Evolutionary conservation across 768 basidiomycete genomes (phyloP).

Genomic region (Xerocomellus intermedius): DNA sequence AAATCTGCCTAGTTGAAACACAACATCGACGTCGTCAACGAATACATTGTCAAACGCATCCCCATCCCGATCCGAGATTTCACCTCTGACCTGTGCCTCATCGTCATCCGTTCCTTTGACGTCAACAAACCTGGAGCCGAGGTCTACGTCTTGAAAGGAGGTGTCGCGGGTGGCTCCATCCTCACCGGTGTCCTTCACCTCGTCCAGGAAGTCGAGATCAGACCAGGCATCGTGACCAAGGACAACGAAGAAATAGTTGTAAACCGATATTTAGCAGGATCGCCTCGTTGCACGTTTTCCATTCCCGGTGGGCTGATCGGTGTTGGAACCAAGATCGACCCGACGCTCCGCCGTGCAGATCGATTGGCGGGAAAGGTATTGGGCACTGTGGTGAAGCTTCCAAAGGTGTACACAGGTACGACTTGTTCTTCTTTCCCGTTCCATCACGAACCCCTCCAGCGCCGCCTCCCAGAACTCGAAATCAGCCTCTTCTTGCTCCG

Average conservation of each 20-base stretch:
- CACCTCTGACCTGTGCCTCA: constrained; percentile 84
- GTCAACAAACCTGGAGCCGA: constrained; percentile 99
- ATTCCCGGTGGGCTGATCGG: constrained; percentile 98
- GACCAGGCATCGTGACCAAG: constrained; percentile 96
- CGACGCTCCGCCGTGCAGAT: constrained; percentile 96
- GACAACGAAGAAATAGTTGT: constrained; percentile 84
- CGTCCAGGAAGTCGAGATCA: constrained; percentile 93
- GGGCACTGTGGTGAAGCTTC: constrained; percentile 91
- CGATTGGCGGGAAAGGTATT: constrained; percentile 96
- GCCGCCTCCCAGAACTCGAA: constrained; percentile 63
- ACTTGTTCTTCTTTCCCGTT: not conserved
- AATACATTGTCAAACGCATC: too few relatives aligned
- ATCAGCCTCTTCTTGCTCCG: constrained; percentile 94
- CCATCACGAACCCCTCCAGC: not conserved
- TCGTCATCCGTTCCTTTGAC: constrained; percentile 99
- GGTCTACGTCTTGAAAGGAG: constrained; percentile 95
- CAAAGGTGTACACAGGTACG: constrained; percentile 85
- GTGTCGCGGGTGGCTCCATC: constrained; percentile 98
- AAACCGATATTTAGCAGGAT: constrained; percentile 92
- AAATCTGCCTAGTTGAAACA: constrained; percentile 98
- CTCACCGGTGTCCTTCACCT: constrained; percentile 87
- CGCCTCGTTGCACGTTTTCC: constrained; percentile 90
- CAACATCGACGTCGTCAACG: constrained; percentile 76
- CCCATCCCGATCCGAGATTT: constrained; percentile 80
- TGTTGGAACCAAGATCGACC: constrained; percentile 96